phyloP scores from a whole-genome alignment of 805 yeast species.

The Torulaspora delbrueckii region DNA sequence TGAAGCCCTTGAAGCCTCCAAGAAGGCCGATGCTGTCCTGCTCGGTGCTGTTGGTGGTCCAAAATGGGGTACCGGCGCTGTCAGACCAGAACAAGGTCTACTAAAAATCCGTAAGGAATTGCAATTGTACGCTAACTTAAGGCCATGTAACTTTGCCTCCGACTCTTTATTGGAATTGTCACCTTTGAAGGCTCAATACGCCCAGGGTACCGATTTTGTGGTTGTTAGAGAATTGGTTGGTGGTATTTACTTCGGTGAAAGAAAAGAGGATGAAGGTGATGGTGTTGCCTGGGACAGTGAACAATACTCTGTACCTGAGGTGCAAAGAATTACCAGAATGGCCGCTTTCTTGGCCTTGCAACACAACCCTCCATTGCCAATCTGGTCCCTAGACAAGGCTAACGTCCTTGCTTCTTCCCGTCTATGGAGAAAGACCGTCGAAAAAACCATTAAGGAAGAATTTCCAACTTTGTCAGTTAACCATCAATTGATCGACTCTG shows the following conservation, averaged over 20 bases:
- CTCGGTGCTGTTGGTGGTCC: conserved; percentile 99
- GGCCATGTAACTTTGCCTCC: conserved; percentile 92
- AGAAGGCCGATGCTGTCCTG: conserved; percentile 87
- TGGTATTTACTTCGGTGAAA: conserved; percentile 95
- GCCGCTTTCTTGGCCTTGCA: conserved; percentile 96
- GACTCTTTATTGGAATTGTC: conserved; percentile 80
- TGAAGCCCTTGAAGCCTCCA: conserved; percentile 75
- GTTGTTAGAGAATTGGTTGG: conserved; percentile 97
- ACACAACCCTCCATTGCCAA: conserved; percentile 86
- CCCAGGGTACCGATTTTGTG: conserved; percentile 83
- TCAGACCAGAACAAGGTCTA: conserved; percentile 96
- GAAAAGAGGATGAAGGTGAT: conserved; percentile 84
- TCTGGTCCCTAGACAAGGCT: conserved; percentile 96
- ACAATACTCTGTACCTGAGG: conserved; percentile 84
- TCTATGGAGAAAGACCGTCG: conserved; percentile 92
- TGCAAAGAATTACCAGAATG: conserved; percentile 94
- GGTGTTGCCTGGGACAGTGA: conserved; percentile 93
- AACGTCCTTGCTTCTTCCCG: conserved; percentile 95
- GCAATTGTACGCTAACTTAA: conserved; percentile 88
- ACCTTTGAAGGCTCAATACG: conserved; percentile 81
- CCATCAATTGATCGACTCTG: conserved; percentile 96
- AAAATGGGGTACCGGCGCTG: conserved; percentile 96
- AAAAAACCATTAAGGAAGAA: conserved; percentile 75
- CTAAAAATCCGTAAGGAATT: conserved; percentile 91
- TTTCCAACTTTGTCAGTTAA: conserved; percentile 84